Percentiles rank a stretch among this genome's conserved stretches.
These are phyloP conservation scores for Lepraria neglecta DNA, from an alignment of 495 filamentous ascomycete species.

Conservation along the genomic window DNA sequence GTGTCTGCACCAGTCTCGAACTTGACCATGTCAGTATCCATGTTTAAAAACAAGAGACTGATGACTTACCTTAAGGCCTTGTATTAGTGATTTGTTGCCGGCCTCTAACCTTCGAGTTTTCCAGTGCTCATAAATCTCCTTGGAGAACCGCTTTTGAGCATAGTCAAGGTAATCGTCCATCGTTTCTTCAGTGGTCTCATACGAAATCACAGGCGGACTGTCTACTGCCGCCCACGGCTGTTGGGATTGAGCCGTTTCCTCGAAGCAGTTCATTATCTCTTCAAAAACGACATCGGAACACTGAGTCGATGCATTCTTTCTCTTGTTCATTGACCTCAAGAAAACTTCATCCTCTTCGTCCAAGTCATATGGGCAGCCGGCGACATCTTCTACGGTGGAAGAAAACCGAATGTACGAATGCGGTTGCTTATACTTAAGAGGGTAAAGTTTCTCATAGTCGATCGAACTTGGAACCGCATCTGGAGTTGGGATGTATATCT, in stretches of 20 bases:
- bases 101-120: slow-evolving; percentile 58
- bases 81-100: slow-evolving; percentile 62
- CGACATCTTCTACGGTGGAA: slow-evolving; percentile 92
- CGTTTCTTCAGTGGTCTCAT: slow-evolving; percentile 70
- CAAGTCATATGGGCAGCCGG: slow-evolving; percentile 85
- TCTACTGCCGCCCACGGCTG: slow-evolving; percentile 87
- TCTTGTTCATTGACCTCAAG: slow-evolving; percentile 76
- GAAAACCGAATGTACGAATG: slow-evolving; percentile 96
- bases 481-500: slow-evolving; percentile 80
- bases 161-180: slow-evolving; percentile 67
- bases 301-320: slow-evolving; percentile 48
- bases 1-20: slow-evolving; percentile 88
- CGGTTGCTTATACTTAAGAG: slow-evolving; percentile 69
- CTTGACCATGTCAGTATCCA: slow-evolving; percentile 41
- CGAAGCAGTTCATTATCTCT: slow-evolving; percentile 88
- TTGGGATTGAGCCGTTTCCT: slow-evolving; percentile 71
- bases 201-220: slow-evolving; percentile 68
- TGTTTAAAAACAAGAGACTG: not conserved
- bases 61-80: slow-evolving; percentile 60
- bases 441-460: slow-evolving; percentile 83
- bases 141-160: slow-evolving; percentile 64
- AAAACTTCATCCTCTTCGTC: slow-evolving; percentile 79
- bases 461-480: slow-evolving; percentile 66
- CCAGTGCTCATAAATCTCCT: slow-evolving; percentile 89
- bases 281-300: slow-evolving; percentile 90